A percentile compares a stretch with the other conserved stretches of the same genome.
Evolutionary conservation across 768 basidiomycete species (phyloP).

Genomic region (Phlebiopsis flavidoalba): DNA sequence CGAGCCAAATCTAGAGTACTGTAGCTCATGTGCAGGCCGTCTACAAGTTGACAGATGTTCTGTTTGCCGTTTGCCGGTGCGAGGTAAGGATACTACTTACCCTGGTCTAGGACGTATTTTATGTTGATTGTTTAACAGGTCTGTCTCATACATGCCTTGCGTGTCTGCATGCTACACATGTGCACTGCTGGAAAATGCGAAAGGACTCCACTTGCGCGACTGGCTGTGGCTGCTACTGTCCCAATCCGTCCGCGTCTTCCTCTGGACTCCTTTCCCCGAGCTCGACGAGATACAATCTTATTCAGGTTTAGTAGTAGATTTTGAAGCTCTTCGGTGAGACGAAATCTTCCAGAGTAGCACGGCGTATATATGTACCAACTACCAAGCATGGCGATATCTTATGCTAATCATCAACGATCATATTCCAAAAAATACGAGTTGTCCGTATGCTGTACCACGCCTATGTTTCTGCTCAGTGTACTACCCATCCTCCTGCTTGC

Average conservation of each 20-base stretch:
- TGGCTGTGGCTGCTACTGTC: constrained; percentile 24
- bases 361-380: too few relatives aligned
- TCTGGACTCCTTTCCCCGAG: neutral
- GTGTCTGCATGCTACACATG: constrained; percentile 22
- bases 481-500: too few relatives aligned
- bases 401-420: too few relatives aligned
- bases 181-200: constrained; percentile 19
- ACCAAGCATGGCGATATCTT: too few relatives aligned
- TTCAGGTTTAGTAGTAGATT: neutral
- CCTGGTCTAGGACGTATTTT: neutral
- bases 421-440: too few relatives aligned
- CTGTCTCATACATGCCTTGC: constrained; percentile 21
- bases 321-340: too few relatives aligned
- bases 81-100: constrained; percentile 39
- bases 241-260: neutral
- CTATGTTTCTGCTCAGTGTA: too few relatives aligned
- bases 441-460: too few relatives aligned
- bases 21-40: constrained; percentile 38
- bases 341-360: too few relatives aligned
- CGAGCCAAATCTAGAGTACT: constrained; percentile 26
- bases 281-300: neutral
- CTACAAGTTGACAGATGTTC: constrained; percentile 50
- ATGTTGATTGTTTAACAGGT: constrained; percentile 9
- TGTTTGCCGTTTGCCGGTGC: constrained; percentile 71
- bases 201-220: constrained; percentile 18